A percentile compares a stretch with the other conserved stretches of the same genome.
Conservation (phyloP, 1,284 basidiomycete species). For the Pseudomicrostroma phylloplanum region DNA sequence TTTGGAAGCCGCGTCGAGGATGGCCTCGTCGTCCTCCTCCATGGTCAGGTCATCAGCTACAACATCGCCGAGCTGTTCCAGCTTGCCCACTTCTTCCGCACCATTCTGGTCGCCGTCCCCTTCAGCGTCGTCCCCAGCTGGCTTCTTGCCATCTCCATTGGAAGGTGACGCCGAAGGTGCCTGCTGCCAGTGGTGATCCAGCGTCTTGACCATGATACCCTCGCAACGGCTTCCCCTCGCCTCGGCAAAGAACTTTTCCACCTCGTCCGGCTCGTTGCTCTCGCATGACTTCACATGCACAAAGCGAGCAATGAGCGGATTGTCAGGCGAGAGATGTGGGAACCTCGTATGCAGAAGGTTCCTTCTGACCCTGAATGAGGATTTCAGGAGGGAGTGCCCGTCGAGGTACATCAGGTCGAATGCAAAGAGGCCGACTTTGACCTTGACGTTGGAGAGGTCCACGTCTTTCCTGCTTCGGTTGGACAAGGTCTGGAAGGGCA, state of each 20-base stretch:
- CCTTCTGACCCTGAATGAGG: slow-evolving; percentile 69
- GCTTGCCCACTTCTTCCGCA: slow-evolving; percentile 15
- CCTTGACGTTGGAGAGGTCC: slow-evolving; percentile 41
- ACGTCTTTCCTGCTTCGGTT: slow-evolving; percentile 45
- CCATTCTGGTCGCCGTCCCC: slow-evolving; percentile 41
- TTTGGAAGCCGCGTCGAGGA: slow-evolving; percentile 7
- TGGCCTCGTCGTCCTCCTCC: slow-evolving; percentile 24
- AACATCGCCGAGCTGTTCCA: slow-evolving; percentile 33
- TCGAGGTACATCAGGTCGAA: slow-evolving; percentile 45
- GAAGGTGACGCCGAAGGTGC: slow-evolving; percentile 8
- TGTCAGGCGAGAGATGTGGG: slow-evolving; percentile 49
- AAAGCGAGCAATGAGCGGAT: slow-evolving; percentile 61
- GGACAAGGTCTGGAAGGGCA: slow-evolving; percentile 43
- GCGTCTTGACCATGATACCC: slow-evolving; percentile 86
- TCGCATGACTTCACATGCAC: slow-evolving; percentile 72
- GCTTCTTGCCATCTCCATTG: slow-evolving; percentile 48
- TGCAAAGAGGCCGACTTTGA: slow-evolving; percentile 44
- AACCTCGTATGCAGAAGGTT: slow-evolving; percentile 59
- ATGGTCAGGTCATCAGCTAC: slow-evolving; percentile 33
- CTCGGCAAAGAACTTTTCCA: slow-evolving; percentile 68
- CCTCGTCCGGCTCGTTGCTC: slow-evolving; percentile 60
- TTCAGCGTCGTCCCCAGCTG: slow-evolving; percentile 20
- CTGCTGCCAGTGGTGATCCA: slow-evolving; percentile 47
- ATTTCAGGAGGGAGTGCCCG: slow-evolving; percentile 66
- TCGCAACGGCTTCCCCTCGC: slow-evolving; percentile 79